A percentile compares a stretch with the other conserved stretches of the same genome.
Evolutionary conservation across 129 eudicot genomes (phyloP).

Genomic region (Artemisia tridentata): DNA sequence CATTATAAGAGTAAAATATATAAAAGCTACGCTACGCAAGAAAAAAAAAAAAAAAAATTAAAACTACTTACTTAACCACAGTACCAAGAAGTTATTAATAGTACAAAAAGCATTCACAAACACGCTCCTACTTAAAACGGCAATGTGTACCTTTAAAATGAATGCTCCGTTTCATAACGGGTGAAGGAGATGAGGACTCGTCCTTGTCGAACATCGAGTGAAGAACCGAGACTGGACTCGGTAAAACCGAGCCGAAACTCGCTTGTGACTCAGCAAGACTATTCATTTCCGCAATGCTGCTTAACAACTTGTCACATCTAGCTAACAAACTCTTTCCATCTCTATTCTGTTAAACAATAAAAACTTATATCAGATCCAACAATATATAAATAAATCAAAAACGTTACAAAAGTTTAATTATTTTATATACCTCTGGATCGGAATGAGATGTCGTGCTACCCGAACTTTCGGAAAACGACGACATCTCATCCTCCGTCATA

Average conservation of each 20-base stretch:
- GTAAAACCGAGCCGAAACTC: conserved; percentile 61
- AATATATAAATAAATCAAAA: not conserved
- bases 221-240: conserved; percentile 54
- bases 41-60: too few species aligned
- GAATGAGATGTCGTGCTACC: conserved; percentile 72
- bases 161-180: conserved; percentile 57
- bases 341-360: conserved; percentile 40
- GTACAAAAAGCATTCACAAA: too few species aligned
- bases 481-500: conserved; percentile 65
- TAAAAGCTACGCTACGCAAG: too few species aligned
- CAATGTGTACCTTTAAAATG: conserved; percentile 72
- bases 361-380: too few species aligned
- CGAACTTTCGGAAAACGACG: conserved; percentile 73
- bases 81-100: too few species aligned
- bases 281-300: conserved; percentile 86
- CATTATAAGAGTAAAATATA: too few species aligned
- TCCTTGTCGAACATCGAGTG: conserved; percentile 84
- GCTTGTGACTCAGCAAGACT: conserved; percentile 57
- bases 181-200: conserved; percentile 73
- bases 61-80: too few species aligned
- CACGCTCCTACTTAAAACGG: too few species aligned
- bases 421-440: conserved; percentile 66
- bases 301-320: conserved; percentile 78
- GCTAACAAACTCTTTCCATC: conserved; percentile 77
- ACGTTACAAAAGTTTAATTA: not conserved